Evolutionary conservation across 352 stramenopile species (phyloP), one percentile per base, ranked within the genome.

Genomic region (Globisporangium cederbergense): DNA sequence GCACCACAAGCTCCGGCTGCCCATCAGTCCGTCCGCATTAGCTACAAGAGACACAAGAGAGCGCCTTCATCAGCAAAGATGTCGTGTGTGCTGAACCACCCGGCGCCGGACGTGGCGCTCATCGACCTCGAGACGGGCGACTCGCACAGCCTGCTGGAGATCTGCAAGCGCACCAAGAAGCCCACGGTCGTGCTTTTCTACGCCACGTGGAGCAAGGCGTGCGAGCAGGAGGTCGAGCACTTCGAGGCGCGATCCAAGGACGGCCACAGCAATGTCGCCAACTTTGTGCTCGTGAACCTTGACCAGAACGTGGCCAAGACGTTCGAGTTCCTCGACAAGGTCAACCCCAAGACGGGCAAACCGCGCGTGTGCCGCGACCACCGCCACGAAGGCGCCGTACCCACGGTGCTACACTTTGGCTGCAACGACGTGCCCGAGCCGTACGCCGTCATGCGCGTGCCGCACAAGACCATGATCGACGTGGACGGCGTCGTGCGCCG

Each of bases 201-300:
- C 68, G 78, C 77, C 16, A 90, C 80, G 38, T 89, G 78, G 81
- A 86, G 78, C 70, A 77, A 73, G 30, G 76, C 77, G 22, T 86
- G 79, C 45, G 66, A 73, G 22, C 62, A 72, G 3, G 79, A 87
- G 32, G 75, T 88, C 40, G 78, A 86, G 64, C 50, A 73, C 40
- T 82, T 90, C 59, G 77, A 88, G 49, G 64, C 71, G 2, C 83
- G 79, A 65, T 88, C 75, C 60, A 89, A 88, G 64, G 66, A 63
- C 61, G 73, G 64, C 18, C 68, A 82, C 62, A 40, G 76, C 72
- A 75, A 71, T 60, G 55, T 78, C 22, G 66, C 75, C 57, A 88
- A 88, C 68, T 88, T 89, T 59, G 73, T 88, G 57, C 72, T 89
- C 49, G 71, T 89, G 58, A 89, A 75, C 50, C 51, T 89, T 7